Conservation (phyloP, 2,329 filamentous ascomycete genomes). For the Myriosclerotinia duriaeana region DNA sequence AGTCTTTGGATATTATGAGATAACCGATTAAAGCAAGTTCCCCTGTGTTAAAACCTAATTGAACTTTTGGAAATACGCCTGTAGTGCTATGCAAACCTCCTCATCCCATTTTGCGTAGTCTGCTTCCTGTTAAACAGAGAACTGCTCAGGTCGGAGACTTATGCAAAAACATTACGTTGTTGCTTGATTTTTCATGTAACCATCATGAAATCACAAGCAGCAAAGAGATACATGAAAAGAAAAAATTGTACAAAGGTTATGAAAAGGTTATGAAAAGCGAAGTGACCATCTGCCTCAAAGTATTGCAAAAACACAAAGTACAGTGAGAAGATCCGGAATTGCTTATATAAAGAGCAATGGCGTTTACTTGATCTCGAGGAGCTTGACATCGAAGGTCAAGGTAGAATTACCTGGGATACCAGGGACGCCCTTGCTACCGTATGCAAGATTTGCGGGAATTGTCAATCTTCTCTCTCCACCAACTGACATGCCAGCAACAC, state of each 20-base stretch:
- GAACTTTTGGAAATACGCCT: slow-evolving; percentile 40
- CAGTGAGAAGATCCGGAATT: neutral
- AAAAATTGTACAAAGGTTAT: slow-evolving; percentile 38
- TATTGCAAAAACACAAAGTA: slow-evolving; percentile 27
- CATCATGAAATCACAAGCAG: slow-evolving; percentile 19
- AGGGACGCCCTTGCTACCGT: slow-evolving; percentile 78
- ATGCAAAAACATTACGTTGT: slow-evolving; percentile 35
- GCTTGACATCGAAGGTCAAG: slow-evolving; percentile 87
- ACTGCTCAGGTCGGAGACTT: slow-evolving; percentile 40
- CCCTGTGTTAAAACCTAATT: slow-evolving; percentile 26
- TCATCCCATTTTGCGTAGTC: slow-evolving; percentile 39
- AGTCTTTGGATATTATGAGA: slow-evolving; percentile 28
- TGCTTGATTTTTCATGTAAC: slow-evolving; percentile 8
- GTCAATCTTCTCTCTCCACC: slow-evolving; percentile 91
- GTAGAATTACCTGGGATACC: slow-evolving; percentile 91
- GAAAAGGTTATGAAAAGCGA: slow-evolving; percentile 33
- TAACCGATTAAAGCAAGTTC: slow-evolving; percentile 18
- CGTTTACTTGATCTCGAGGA: slow-evolving; percentile 76
- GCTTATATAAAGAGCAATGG: neutral
- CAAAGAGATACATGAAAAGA: slow-evolving; percentile 28
- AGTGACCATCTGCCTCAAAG: slow-evolving; percentile 27
- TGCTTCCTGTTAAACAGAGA: slow-evolving; percentile 36
- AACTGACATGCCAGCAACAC: slow-evolving; percentile 85
- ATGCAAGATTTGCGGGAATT: slow-evolving; percentile 83
- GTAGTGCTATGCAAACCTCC: slow-evolving; percentile 39